Conservation (phyloP, 2,329 filamentous ascomycete genomes). For the Venturia aucupariae region DNA sequence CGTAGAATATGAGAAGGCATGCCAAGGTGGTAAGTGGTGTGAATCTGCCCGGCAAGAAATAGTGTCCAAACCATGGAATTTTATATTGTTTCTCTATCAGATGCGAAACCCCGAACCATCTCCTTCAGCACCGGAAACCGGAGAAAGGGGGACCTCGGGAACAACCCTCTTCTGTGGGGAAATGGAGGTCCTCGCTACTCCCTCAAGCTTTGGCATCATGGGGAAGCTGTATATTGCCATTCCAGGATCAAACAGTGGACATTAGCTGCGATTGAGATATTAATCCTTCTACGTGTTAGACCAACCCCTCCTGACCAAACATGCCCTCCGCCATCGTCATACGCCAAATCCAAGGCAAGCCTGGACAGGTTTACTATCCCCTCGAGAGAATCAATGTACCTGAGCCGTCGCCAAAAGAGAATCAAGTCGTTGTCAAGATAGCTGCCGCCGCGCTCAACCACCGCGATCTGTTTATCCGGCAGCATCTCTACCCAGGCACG, state of each 20-base stretch:
- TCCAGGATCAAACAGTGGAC: neutral
- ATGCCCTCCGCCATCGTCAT: conserved; percentile 45
- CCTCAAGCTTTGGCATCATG: neutral
- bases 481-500: conserved; percentile 80
- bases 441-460: conserved; percentile 83
- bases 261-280: neutral
- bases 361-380: conserved; percentile 80
- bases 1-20: no score
- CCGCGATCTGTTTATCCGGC: conserved; percentile 88
- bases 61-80: no score
- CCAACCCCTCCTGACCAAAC: neutral
- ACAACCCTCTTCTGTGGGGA: neutral
- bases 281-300: neutral
- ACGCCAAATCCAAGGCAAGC: conserved; percentile 67
- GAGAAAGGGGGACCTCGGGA: neutral
- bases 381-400: conserved; percentile 49
- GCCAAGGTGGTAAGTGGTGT: neutral
- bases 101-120: conserved; percentile 4
- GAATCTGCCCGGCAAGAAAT: no score
- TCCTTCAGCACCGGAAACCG: neutral
- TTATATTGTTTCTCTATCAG: neutral
- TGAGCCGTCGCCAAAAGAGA: conserved; percentile 52
- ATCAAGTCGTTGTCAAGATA: conserved; percentile 66
- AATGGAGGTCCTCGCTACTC: neutral
- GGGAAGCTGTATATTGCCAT: neutral